Conservation (phyloP, 164 flowering plant species). For the Macadamia integrifolia region DNA sequence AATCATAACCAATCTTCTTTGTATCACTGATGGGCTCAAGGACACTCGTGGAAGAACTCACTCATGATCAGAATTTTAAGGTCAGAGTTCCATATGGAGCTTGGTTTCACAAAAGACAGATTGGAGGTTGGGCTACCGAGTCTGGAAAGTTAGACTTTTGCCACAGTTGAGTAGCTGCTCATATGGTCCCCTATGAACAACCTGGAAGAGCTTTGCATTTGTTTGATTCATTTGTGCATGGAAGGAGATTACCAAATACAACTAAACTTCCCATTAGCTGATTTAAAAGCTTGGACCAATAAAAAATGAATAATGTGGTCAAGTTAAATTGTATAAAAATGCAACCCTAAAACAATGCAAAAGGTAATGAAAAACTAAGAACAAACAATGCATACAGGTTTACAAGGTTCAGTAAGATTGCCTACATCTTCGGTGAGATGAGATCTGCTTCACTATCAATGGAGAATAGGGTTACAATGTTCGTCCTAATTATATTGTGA, state of each 20-base stretch:
- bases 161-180: constrained; percentile 96
- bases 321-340: too few relatives aligned
- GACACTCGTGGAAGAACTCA: constrained; percentile 82
- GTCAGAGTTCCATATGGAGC: constrained; percentile 84
- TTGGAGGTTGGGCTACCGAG: constrained; percentile 90
- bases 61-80: constrained; percentile 57
- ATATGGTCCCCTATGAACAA: constrained; percentile 94
- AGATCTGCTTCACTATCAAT: too few relatives aligned
- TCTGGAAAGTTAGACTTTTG: constrained; percentile 84
- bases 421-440: too few relatives aligned
- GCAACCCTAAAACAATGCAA: too few relatives aligned
- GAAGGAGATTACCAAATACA: constrained; percentile 64
- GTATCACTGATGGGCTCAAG: constrained; percentile 83
- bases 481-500: too few relatives aligned
- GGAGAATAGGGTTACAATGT: too few relatives aligned
- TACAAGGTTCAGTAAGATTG: too few relatives aligned
- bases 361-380: too few relatives aligned
- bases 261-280: constrained; percentile 45
- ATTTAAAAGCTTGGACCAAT: too few relatives aligned
- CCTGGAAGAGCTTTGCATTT: constrained; percentile 85
- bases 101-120: constrained; percentile 94
- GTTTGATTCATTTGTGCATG: constrained; percentile 65
- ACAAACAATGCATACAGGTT: too few relatives aligned
- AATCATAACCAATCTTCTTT: constrained; percentile 9
- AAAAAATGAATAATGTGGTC: constrained; percentile 22